Evolutionary conservation across 2,329 filamentous ascomycete genomes (phyloP), one percentile per base, ranked within the genome.

Genomic region (Colletotrichum brevisporum): DNA sequence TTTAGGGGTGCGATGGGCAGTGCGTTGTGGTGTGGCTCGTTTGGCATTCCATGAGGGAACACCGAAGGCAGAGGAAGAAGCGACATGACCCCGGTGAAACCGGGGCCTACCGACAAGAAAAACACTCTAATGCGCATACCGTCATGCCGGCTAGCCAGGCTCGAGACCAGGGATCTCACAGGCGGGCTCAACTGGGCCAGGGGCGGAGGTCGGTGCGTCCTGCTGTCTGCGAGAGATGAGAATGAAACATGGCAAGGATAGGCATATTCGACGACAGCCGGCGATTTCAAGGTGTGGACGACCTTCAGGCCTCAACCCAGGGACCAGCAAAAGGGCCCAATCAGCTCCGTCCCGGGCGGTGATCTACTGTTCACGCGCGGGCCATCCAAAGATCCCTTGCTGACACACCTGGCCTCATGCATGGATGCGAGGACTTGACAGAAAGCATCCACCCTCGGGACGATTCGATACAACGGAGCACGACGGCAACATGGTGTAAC

Each of bases 101-200:
- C 67, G 70, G 71, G 67, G 72, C 71, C 69, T 59, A 52, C 59
- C 72, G 70, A 72, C 70, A 53, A 63, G 53, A 63, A 41, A 41
- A 70, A 48, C 57, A 67, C 67, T 63, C 67, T 67, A 45, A 71
- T 69, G 63, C 67, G 60, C 59, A 67, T 69, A 36, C 65, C 65
- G 58, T 63, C 55, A 64, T 65, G 65, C 60, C 47, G 51, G 60
- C 47, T 64, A 57, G 58, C 52, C 43, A 54, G 59, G 65, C 51
- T 41, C 48, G 18, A 61, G 18, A 45, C 13, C 66, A 58, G 45
- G 69, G 60, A 66, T 69, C 61, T 59, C 21, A 53, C 27, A 16
- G 60, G 21, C 15, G 16, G 31, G 26, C 53, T 50, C 27, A 36
- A 39, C 31, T 18, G 45, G 60, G 26, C 27, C 50, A 41, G 31